Evolutionary conservation across 495 filamentous ascomycete genomes (phyloP), one percentile per base, ranked within the genome.

Genomic region (Penicillium flavigenum): DNA sequence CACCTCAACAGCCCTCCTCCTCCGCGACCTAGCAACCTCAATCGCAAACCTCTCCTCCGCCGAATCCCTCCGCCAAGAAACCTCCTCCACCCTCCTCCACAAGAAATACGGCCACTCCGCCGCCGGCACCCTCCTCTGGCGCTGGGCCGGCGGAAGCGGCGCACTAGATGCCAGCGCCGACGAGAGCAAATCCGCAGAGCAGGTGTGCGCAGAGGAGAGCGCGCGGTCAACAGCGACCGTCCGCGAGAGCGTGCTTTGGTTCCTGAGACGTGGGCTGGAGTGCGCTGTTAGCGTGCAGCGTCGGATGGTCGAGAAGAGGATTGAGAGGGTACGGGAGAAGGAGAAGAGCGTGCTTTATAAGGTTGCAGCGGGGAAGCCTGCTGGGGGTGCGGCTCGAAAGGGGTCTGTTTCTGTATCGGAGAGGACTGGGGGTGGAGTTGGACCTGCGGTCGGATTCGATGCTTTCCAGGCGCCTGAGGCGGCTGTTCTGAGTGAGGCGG

Each of bases 241-340:
- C 47, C 75, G 93, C 49, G 93, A 96, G 64, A 84, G 86, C 57
- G 85, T 98, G 24, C 69, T 98, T 2, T 91, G 88, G 87, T 92
- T 87, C 67, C 65, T 98, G 60, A 77, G 88, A 51, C 76, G 85
- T 51, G 80, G 83, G 62, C 69, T 98, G 39, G 89, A 94, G 73
- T 79, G 85, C 56, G 89, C 84, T 12, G 86, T 86, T 32, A 77
- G 83, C 70, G 83, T 88, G 59, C 92, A 98, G 77, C 81, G 89
- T 51, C 78, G 76, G 47, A 96, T 97, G 90, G 95, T 98, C 76
- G 94, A 96, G 74, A 88, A 88, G 66, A 72, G 94, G 64, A 71
- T 98, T 57, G 83, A 83, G 67, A 76, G 95, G 56, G 89, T 92
- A 66, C 78, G 91, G 65, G 95, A 98, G 78, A 91, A 86, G 81